A percentile compares a stretch with the other conserved stretches of the same genome.
Conservation (phyloP, 208 protist species). For the Trypanosoma conorhini region DNA sequence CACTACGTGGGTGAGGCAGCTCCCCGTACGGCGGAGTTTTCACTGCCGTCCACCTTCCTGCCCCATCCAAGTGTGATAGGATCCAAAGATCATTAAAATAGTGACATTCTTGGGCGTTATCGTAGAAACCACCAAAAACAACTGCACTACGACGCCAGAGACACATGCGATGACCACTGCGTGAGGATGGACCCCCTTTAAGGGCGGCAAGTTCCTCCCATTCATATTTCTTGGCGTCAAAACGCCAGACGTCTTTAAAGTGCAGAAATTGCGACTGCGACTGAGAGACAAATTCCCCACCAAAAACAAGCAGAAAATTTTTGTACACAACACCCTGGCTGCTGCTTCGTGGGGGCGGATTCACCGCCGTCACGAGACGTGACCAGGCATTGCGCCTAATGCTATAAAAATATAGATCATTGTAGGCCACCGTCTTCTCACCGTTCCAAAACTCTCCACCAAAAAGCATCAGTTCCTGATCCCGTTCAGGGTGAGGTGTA, state of each 20-base stretch:
- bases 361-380: conserved; percentile 54
- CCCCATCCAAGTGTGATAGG: conserved; percentile 76
- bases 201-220: conserved; percentile 85
- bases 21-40: conserved; percentile 51
- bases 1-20: conserved; percentile 67
- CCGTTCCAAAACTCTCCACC: conserved; percentile 92
- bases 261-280: conserved; percentile 93
- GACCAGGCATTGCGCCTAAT: conserved; percentile 69
- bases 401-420: conserved; percentile 89
- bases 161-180: conserved; percentile 92
- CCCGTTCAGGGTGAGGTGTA: conserved; percentile 62
- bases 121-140: conserved; percentile 94
- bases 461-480: conserved; percentile 87
- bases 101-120: conserved; percentile 83
- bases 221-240: conserved; percentile 68
- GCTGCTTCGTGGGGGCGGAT: conserved; percentile 81
- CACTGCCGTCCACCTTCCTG: conserved; percentile 60
- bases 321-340: conserved; percentile 85
- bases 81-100: conserved; percentile 92
- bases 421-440: conserved; percentile 84
- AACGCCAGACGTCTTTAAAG: conserved; percentile 91
- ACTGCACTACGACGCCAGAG: conserved; percentile 87
- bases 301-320: conserved; percentile 82
- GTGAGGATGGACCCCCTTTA: conserved; percentile 82
- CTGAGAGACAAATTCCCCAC: conserved; percentile 93